A percentile compares a stretch with the other conserved stretches of the same genome.
These are phyloP conservation scores for Russula vinacea DNA, from an alignment of 768 basidiomycete genomes.

Conservation along the genomic window DNA sequence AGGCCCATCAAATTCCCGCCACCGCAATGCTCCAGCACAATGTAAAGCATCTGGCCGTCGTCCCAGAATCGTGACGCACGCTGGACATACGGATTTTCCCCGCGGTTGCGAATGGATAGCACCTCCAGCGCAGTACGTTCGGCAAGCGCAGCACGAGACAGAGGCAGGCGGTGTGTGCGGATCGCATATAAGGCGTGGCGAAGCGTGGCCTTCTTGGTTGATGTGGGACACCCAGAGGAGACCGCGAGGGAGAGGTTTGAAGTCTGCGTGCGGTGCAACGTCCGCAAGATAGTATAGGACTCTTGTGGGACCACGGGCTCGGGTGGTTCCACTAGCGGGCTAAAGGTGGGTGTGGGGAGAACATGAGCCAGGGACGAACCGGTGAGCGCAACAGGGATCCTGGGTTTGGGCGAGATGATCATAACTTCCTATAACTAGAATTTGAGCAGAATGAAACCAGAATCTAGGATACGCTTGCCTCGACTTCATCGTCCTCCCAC, in stretches of 20 bases:
- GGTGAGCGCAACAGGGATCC: neutral
- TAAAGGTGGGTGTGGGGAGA: slow-evolving; percentile 15
- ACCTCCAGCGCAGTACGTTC: slow-evolving; percentile 25
- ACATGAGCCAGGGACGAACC: slow-evolving; percentile 1
- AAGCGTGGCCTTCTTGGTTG: slow-evolving; percentile 17
- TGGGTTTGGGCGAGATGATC: slow-evolving; percentile 29
- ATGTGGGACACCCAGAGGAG: slow-evolving; percentile 14
- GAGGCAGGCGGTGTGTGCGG: slow-evolving; percentile 26
- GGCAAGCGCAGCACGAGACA: slow-evolving; percentile 14
- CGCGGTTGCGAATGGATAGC: slow-evolving; percentile 3
- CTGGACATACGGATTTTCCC: slow-evolving; percentile 24
- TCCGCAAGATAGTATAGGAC: slow-evolving; percentile 28
- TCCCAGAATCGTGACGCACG: slow-evolving; percentile 28
- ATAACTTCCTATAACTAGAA: slow-evolving; percentile 27
- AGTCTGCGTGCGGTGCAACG: slow-evolving; percentile 24
- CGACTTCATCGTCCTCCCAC: slow-evolving; percentile 31
- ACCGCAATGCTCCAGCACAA: slow-evolving; percentile 27
- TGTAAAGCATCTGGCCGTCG: slow-evolving; percentile 24
- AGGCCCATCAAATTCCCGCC: slow-evolving; percentile 24
- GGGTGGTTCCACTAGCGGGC: neutral
- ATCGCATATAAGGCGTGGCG: slow-evolving; percentile 27
- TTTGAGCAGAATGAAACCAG: neutral
- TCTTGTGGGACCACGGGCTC: slow-evolving; percentile 4
- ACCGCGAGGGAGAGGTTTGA: slow-evolving; percentile 26
- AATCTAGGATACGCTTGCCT: slow-evolving; percentile 13